These are phyloP conservation scores for Kwoniella botswanensis DNA, from an alignment of 768 basidiomycete genomes.

Conservation along the genomic window DNA sequence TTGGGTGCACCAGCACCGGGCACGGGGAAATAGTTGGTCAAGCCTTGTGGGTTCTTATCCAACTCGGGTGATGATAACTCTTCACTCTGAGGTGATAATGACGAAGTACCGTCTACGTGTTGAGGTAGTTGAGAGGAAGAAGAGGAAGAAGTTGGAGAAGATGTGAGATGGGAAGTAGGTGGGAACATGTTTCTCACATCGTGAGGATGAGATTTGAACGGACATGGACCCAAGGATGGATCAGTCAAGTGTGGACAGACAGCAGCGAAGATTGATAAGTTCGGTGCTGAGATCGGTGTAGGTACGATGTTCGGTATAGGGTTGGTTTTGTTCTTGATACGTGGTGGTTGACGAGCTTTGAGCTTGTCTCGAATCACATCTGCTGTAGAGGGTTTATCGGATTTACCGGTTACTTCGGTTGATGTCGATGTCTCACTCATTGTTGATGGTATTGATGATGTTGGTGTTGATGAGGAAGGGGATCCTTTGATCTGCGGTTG, in stretches of 20 bases:
- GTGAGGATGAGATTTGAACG: conserved; percentile 30
- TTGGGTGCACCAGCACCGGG: conserved; percentile 20
- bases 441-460: conserved; percentile 2
- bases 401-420: background rate
- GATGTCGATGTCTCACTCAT: background rate
- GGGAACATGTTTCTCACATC: conserved; percentile 30
- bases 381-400: background rate
- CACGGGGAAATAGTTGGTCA: conserved; percentile 21
- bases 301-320: conserved; percentile 3
- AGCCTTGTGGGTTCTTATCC: conserved; percentile 10
- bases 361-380: background rate
- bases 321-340: conserved; percentile 8
- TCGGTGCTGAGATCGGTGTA: conserved; percentile 13
- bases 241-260: conserved; percentile 24
- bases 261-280: conserved; percentile 22
- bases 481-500: background rate
- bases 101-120: background rate
- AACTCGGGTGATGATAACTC: background rate
- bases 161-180: conserved; percentile 18
- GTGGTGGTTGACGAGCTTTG: background rate
- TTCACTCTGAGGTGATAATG: background rate
- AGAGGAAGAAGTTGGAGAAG: conserved; percentile 6
- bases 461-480: background rate
- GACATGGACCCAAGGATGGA: conserved; percentile 27
- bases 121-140: background rate